Evolutionary conservation across 176 grass and related monocot genomes (phyloP).

Genomic region (Themeda triandra): DNA sequence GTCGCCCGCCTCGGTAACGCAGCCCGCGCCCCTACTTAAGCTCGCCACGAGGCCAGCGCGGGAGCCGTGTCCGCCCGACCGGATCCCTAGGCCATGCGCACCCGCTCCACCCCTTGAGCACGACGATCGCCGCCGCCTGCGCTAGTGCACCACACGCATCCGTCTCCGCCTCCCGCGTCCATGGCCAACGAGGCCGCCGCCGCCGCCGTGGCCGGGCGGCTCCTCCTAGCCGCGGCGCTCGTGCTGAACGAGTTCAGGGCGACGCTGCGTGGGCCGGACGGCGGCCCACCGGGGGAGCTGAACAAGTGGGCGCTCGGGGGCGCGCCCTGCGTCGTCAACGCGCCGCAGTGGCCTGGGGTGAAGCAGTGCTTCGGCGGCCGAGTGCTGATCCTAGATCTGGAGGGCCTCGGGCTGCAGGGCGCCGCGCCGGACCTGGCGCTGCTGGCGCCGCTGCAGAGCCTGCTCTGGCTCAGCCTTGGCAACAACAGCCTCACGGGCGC

Average conservation of each 20-base stretch:
- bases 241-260: slow-evolving; percentile 34
- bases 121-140: slow-evolving; percentile 19
- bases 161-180: not conserved
- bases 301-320: not conserved
- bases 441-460: slow-evolving; percentile 34
- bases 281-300: not conserved
- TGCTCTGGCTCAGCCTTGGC: slow-evolving; percentile 67
- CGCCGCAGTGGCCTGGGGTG: slow-evolving; percentile 33
- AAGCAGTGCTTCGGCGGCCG: not conserved
- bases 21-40: slow-evolving; percentile 41
- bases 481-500: slow-evolving; percentile 58
- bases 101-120: slow-evolving; percentile 17
- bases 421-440: slow-evolving; percentile 12
- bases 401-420: slow-evolving; percentile 59
- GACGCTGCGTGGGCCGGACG: not conserved
- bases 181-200: slow-evolving; percentile 47
- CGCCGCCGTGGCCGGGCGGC: slow-evolving; percentile 15
- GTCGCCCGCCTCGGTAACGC: slow-evolving; percentile 4
- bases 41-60: not conserved
- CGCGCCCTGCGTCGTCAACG: not conserved
- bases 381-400: slow-evolving; percentile 50
- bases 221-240: slow-evolving; percentile 26
- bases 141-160: not conserved
- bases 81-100: not conserved
- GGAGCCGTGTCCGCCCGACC: not conserved